Base-by-base conservation (phyloP, 768 basidiomycete genomes). In the Auricularia heimuer region DNA sequence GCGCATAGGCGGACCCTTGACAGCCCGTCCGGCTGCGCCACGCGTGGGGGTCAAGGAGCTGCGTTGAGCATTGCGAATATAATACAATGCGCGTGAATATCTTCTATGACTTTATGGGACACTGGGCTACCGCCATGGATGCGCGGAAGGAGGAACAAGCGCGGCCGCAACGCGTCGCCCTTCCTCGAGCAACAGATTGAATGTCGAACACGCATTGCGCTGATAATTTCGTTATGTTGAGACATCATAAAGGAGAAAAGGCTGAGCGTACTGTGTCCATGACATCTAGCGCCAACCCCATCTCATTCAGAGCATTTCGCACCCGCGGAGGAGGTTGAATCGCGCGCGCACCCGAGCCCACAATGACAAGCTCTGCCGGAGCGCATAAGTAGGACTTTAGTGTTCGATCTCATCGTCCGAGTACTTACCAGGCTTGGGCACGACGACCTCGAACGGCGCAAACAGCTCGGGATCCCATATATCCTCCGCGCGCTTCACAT, bases 131-230 rank as follows among this genome's bases (percentile, higher is more conserved):
- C 47, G 47, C 89, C 88, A 89, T n/a, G 74, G 54, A 39, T 77
- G 78, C 54, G 81, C 79, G 6, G 77, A 75, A 18, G 86, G 68
- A 3, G 94, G 94, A 21, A 95, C 79, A n/a, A 97, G 75, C 2
- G 94, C 95, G 14, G 92, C 94, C 47, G 94, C 92, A 12, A 98
- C 92, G 33, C 89, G 86, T 63, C 96, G 81, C 6, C 96, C 96
- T 76, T 99, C 96, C 74, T 99, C 96, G 0, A 89, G 77, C 58
- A 99, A 81, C 29, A 99, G 74, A 74, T 99, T 98, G 75, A 94
- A 99, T 0, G 96, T 98, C 34, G 95, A 89, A 70, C 92, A 94
- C 18, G 95, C 96, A 72, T 95, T 97, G 71, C 92, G 80, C 94
- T 90, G 64, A 64, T 33, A 60, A 44, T 3, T 24, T 37, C 24